Base-by-base conservation (phyloP, 345 rosid species). In the Arabidopsis arenosa region DNA sequence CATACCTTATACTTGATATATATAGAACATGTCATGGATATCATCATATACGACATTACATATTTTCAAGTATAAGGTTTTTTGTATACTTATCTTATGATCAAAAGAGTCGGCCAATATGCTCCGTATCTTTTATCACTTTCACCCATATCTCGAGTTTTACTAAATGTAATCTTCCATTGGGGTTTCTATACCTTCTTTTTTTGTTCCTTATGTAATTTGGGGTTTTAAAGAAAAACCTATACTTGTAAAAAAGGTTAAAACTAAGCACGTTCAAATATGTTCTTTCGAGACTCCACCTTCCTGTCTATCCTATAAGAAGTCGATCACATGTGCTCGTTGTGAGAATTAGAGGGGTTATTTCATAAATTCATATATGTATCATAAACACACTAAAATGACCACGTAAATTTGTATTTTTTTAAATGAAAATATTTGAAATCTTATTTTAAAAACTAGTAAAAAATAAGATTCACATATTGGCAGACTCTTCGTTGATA, bases 211-310 rank as follows among this genome's bases (percentile, higher is more conserved):
- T 32, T 55, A 6, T 3, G 51, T 51, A 18, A 8, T 40, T 40
- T 23, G 11, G 28, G 55, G 28, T 43, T 39, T 32, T 17, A 28
- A 39, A 15, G 9, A 51, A 73, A 54, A 33, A 15, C 4, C n/a
- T n/a, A 43, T 43, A 21, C 26, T 44, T 44, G 3, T 40, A 40
- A 14, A 14, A 40, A 68, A 39, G 37, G 43, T 41, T 72, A 7
- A 62, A 37, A 26, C 32, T 52, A 52, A 53, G 3, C 23, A 26
- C 15, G 37, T 52, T 53, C 76, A 62, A 51, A 52, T 62, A 17
- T 73, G 63, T 54, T 73, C 55, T 73, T 73, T 73, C 70, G 70
- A 73, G 70, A 73, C 53, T 54, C 63, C 55, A 53, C 12, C 69
- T 37, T 74, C 64, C 36, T 74, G 72, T 49, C 66, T 56, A 14